Conservation (phyloP, 495 filamentous ascomycete species). For the Extremus antarcticus region DNA sequence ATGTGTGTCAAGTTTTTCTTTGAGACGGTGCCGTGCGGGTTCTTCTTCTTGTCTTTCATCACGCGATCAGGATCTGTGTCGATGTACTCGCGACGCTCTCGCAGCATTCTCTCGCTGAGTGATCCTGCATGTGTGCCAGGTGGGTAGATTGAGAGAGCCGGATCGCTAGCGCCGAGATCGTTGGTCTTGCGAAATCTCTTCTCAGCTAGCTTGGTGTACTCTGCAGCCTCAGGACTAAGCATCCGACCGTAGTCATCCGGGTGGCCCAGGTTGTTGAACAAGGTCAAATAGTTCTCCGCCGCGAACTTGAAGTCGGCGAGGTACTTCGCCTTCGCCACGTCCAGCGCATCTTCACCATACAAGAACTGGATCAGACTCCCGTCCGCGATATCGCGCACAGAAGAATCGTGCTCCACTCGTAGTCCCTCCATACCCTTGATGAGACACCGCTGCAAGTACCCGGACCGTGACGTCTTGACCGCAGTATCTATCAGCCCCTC, state of each 20-base stretch:
- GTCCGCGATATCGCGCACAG: slow-evolving; percentile 76
- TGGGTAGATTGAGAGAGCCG: slow-evolving; percentile 59
- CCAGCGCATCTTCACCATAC: slow-evolving; percentile 92
- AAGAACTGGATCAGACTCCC: slow-evolving; percentile 90
- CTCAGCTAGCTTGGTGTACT: slow-evolving; percentile 63
- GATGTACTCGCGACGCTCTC: slow-evolving; percentile 57
- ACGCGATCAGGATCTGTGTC: slow-evolving; percentile 65
- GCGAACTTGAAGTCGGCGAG: slow-evolving; percentile 84
- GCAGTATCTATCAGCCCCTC: slow-evolving; percentile 99
- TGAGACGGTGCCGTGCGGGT: slow-evolving; percentile 39
- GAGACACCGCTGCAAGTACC: slow-evolving; percentile 93
- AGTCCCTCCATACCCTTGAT: slow-evolving; percentile 99
- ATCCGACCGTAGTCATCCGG: slow-evolving; percentile 40
- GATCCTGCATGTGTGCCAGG: slow-evolving; percentile 70
- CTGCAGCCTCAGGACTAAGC: slow-evolving; percentile 37
- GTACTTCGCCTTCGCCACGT: slow-evolving; percentile 89
- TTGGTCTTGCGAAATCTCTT: slow-evolving; percentile 66
- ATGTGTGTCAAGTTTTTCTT: slow-evolving; percentile 74
- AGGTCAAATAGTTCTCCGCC: slow-evolving; percentile 58
- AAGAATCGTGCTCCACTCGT: slow-evolving; percentile 81
- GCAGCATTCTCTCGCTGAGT: slow-evolving; percentile 78
- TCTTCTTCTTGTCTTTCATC: slow-evolving; percentile 66
- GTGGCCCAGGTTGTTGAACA: slow-evolving; percentile 44
- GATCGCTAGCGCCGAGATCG: slow-evolving; percentile 58
- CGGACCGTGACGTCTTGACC: slow-evolving; percentile 93